These are phyloP conservation scores for Cryptococcus deneoformans DNA, from an alignment of 1,284 basidiomycete genomes.

Conservation along the genomic window DNA sequence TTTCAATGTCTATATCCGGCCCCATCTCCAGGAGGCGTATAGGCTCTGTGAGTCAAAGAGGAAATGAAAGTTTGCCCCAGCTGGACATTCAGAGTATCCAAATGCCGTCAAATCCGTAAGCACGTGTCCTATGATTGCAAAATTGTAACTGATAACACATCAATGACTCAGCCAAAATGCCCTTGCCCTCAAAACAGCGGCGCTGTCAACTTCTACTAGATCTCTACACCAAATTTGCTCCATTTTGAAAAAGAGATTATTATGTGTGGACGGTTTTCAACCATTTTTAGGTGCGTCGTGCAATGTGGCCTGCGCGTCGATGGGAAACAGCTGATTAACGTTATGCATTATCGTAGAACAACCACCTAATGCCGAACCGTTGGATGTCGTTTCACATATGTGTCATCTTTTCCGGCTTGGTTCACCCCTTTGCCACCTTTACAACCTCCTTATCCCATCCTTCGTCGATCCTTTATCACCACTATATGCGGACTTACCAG, in stretches of 20 bases:
- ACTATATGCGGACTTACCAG: constrained; percentile 55
- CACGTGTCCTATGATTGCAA: not conserved
- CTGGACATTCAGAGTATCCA: constrained; percentile 47
- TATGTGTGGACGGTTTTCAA: constrained; percentile 44
- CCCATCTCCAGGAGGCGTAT: constrained; percentile 42
- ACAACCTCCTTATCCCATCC: constrained; percentile 76
- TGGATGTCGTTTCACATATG: constrained; percentile 73
- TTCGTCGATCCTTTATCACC: constrained; percentile 55
- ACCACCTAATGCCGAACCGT: constrained; percentile 39
- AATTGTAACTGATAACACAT: no score
- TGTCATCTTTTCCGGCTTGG: constrained; percentile 93
- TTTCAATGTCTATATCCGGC: constrained; percentile 31
- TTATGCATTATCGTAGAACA: constrained; percentile 27
- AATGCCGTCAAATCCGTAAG: constrained; percentile 48
- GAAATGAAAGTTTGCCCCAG: constrained; percentile 32
- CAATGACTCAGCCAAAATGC: constrained; percentile 39
- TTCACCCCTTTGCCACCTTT: constrained; percentile 90
- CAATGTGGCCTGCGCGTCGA: not conserved
- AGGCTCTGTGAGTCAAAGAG: constrained; percentile 44
- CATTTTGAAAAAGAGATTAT: constrained; percentile 37
- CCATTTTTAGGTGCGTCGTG: constrained; percentile 42
- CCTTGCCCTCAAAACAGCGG: constrained; percentile 48
- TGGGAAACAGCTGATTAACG: not conserved
- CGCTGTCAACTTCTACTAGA: constrained; percentile 41
- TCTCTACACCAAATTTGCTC: constrained; percentile 48